Evolutionary conservation across 2,329 filamentous ascomycete species (phyloP).

Genomic region (Cryphonectria nitschkei): DNA sequence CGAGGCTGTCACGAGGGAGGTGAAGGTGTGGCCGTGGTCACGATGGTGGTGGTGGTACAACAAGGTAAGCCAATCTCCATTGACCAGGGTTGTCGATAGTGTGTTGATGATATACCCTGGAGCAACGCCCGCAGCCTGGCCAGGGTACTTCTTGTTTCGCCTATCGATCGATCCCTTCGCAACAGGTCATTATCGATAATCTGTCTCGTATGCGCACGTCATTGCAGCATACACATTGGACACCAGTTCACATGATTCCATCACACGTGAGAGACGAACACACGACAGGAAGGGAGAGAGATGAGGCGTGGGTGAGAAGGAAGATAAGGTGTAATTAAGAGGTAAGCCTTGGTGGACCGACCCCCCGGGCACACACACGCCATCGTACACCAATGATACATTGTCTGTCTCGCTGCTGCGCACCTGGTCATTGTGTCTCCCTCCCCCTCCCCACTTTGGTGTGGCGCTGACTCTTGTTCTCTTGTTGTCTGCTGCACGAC

Average conservation of each 20-base stretch:
- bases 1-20: not conserved
- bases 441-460: not conserved
- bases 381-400: not conserved
- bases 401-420: not conserved
- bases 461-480: not conserved
- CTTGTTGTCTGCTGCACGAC: slow-evolving; percentile 4
- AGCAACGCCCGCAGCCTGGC: not conserved
- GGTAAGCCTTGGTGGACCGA: not conserved
- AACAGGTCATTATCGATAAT: not conserved
- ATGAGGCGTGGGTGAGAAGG: slow-evolving; percentile 8
- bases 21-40: not conserved
- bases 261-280: not conserved
- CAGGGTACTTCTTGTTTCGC: not conserved
- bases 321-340: slow-evolving; percentile 6
- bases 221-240: not conserved
- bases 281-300: not conserved
- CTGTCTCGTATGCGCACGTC: slow-evolving; percentile 2
- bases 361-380: not conserved
- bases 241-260: not conserved
- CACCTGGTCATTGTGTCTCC: not conserved
- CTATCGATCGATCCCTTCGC: not conserved
- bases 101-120: not conserved
- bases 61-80: not conserved
- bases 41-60: not conserved
- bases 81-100: slow-evolving; percentile 4